A percentile compares a stretch with the other conserved stretches of the same genome.
phyloP scores from a whole-genome alignment of 805 yeast species.

The Starmerella floricola region DNA sequence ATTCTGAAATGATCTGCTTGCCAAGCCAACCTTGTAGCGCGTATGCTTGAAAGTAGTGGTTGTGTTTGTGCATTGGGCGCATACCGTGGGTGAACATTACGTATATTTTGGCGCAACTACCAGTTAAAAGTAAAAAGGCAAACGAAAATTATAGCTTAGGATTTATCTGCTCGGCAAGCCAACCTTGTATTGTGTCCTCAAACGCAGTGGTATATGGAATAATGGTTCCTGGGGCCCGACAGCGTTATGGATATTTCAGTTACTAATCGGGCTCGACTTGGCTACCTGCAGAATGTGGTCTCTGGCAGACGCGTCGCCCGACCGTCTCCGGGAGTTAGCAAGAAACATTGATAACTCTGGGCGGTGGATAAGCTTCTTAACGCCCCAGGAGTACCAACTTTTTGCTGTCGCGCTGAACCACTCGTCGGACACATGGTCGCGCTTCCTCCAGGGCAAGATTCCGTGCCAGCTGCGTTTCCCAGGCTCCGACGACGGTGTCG shows the following conservation, averaged over 20 bases:
- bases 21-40: neutral
- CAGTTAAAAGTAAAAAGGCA: no score
- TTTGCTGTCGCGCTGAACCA: constrained; percentile 26
- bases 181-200: no score
- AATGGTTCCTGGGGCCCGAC: neutral
- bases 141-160: no score
- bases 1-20: no score
- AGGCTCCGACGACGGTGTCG: constrained; percentile 4
- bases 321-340: constrained; percentile 16
- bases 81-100: neutral
- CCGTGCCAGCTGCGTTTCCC: constrained; percentile 21
- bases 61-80: neutral
- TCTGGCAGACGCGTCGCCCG: constrained; percentile 19
- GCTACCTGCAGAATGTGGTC: constrained; percentile 15
- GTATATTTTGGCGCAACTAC: no score
- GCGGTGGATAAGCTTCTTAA: constrained; percentile 27
- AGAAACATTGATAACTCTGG: constrained; percentile 15
- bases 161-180: no score
- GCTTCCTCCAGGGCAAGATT: constrained; percentile 26
- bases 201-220: no score
- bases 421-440: constrained; percentile 28
- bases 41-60: neutral
- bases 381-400: constrained; percentile 30
- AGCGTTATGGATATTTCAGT: neutral
- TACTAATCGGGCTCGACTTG: constrained; percentile 3